phyloP scores from a whole-genome alignment of 768 basidiomycete genomes.

The Goffeauzyma gilvescens region DNA sequence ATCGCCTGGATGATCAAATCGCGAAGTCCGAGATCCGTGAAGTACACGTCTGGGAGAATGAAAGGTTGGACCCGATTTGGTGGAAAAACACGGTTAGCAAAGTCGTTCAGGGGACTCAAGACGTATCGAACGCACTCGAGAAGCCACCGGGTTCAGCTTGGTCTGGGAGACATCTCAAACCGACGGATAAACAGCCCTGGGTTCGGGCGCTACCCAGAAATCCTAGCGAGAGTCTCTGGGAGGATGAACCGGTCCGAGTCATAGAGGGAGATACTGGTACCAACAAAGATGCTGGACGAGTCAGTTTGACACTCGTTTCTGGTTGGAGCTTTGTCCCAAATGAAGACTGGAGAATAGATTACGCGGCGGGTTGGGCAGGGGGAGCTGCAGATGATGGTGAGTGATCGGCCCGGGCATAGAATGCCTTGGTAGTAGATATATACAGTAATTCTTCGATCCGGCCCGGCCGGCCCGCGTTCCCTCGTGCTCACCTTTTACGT shows the following conservation, averaged over 20 bases:
- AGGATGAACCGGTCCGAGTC: background rate
- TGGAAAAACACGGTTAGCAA: background rate
- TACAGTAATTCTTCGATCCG: too few relatives aligned
- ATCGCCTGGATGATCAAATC: slow-evolving; percentile 21
- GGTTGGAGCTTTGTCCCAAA: slow-evolving; percentile 25
- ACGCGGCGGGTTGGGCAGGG: slow-evolving; percentile 21
- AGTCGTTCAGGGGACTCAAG: background rate
- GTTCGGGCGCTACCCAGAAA: slow-evolving; percentile 12
- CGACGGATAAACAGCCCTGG: slow-evolving; percentile 22
- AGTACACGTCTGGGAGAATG: slow-evolving; percentile 31
- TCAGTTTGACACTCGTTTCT: slow-evolving; percentile 17
- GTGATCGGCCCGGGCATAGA: background rate
- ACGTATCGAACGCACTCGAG: background rate
- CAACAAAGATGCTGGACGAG: slow-evolving; percentile 8
- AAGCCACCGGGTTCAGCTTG: slow-evolving; percentile 4
- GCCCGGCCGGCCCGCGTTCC: too few relatives aligned
- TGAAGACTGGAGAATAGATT: slow-evolving; percentile 29
- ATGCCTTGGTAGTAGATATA: background rate
- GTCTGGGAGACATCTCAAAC: slow-evolving; percentile 12
- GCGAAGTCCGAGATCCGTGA: slow-evolving; percentile 14
- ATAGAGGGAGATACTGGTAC: slow-evolving; percentile 3
- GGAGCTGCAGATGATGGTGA: slow-evolving; percentile 20
- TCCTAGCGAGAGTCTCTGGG: slow-evolving; percentile 1
- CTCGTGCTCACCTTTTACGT: too few relatives aligned
- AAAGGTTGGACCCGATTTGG: slow-evolving; percentile 25